phyloP scores from a whole-genome alignment of 371 early-diverging fungal genomes.

The Mortierella sp. region DNA sequence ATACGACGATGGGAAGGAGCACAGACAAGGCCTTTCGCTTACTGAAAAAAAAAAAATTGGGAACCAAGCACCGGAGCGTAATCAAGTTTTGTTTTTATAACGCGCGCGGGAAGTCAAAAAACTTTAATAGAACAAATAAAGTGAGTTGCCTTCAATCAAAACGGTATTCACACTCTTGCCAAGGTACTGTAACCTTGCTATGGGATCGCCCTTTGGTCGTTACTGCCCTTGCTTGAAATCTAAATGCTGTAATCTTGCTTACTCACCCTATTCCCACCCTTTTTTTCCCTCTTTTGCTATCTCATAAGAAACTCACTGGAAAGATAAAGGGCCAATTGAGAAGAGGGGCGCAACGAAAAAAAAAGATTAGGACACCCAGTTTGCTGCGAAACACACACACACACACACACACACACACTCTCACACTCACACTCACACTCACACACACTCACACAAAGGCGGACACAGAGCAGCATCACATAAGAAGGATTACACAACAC shows the following conservation, averaged over 20 bases:
- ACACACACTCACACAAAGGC: background rate
- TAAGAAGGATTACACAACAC: background rate
- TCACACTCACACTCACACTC: background rate
- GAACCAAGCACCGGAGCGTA: background rate
- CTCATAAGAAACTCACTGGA: background rate
- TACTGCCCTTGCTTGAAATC: background rate
- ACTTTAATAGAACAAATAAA: background rate
- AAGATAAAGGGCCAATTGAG: background rate
- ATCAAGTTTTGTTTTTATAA: background rate
- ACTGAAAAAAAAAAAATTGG: background rate
- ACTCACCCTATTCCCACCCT: conserved; percentile 20
- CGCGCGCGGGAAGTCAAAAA: conserved; percentile 10
- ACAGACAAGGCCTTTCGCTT: conserved; percentile 6
- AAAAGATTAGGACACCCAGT: background rate
- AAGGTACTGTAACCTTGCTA: background rate
- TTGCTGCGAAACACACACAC: background rate
- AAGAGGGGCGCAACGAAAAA: no score
- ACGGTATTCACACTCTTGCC: background rate
- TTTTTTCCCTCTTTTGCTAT: background rate
- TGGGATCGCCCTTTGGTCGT: background rate
- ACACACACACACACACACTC: background rate
- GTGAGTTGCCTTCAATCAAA: background rate
- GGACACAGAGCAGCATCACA: background rate
- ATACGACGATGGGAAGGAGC: background rate
- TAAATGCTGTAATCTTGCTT: conserved; percentile 9